These are phyloP conservation scores for Crithidia bombi DNA, from an alignment of 208 protist genomes.

Conservation along the genomic window DNA sequence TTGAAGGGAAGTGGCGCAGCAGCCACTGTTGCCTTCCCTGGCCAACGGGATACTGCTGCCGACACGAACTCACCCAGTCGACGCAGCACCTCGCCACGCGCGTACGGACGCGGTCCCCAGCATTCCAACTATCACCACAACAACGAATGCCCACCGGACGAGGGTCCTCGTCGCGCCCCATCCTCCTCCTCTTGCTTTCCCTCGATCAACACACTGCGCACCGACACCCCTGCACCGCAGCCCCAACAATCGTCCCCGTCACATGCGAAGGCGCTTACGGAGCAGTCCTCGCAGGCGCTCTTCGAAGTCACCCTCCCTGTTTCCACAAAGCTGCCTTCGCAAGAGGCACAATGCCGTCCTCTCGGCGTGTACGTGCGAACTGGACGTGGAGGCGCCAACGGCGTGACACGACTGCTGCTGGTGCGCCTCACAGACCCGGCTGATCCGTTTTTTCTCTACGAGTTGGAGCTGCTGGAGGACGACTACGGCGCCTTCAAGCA, in stretches of 20 bases:
- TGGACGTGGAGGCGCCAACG: conserved; percentile 43
- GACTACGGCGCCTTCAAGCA: conserved; percentile 87
- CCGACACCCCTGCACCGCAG: background rate
- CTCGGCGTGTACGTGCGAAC: conserved; percentile 39
- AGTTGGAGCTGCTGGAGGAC: conserved; percentile 82
- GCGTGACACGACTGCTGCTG: conserved; percentile 48
- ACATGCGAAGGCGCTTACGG: background rate
- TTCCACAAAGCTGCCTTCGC: conserved; percentile 11
- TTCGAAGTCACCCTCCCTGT: conserved; percentile 25
- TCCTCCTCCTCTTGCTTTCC: no score
- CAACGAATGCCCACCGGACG: background rate
- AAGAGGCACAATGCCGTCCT: conserved; percentile 22
- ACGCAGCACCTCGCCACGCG: background rate
- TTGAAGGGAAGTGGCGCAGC: background rate
- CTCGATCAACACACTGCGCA: background rate
- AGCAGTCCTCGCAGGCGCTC: conserved; percentile 7
- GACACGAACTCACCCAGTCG: background rate
- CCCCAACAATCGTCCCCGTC: no score
- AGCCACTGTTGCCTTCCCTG: background rate
- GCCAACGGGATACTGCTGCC: background rate
- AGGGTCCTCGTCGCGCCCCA: background rate
- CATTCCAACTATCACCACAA: background rate
- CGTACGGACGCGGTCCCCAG: background rate
- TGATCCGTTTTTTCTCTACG: conserved; percentile 87
- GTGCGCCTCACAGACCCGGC: conserved; percentile 77